These are phyloP conservation scores for Lipomyces spencermartinsiae DNA, from an alignment of 805 yeast genomes.

Conservation along the genomic window DNA sequence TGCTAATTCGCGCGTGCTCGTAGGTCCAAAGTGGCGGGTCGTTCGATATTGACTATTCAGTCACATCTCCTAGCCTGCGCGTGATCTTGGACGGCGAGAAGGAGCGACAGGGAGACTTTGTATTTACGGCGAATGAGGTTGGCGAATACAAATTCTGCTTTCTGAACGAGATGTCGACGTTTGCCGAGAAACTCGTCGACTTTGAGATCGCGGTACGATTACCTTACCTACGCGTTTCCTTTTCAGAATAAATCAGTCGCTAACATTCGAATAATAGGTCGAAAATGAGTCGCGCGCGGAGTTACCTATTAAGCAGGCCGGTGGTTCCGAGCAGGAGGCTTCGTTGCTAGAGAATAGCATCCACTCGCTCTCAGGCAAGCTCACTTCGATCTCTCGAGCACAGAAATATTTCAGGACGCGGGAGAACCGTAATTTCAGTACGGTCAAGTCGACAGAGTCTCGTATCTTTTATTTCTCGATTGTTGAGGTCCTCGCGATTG, in stretches of 20 bases:
- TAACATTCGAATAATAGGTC: conserved; percentile 28
- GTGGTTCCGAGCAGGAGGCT: conserved; percentile 27
- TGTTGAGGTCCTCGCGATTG: conserved; percentile 72
- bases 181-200: conserved; percentile 82
- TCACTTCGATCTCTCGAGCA: conserved; percentile 43
- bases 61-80: conserved; percentile 62
- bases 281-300: conserved; percentile 60
- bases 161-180: conserved; percentile 78
- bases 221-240: not conserved
- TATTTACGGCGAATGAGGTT: conserved; percentile 63
- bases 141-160: conserved; percentile 93
- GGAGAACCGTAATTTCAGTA: conserved; percentile 87
- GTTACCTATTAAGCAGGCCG: conserved; percentile 54
- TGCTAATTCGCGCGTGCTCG: not conserved
- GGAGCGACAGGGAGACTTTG: conserved; percentile 81
- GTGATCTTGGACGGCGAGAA: conserved; percentile 61
- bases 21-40: conserved; percentile 73
- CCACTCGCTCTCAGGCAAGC: conserved; percentile 44
- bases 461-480: conserved; percentile 80
- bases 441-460: conserved; percentile 79
- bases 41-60: conserved; percentile 74
- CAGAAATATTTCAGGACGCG: conserved; percentile 87
- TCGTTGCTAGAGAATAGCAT: conserved; percentile 43
- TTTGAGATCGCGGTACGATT: conserved; percentile 67
- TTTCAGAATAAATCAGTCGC: not conserved